phyloP scores from a whole-genome alignment of 306 rosid species.

The Abrus precatorius region DNA sequence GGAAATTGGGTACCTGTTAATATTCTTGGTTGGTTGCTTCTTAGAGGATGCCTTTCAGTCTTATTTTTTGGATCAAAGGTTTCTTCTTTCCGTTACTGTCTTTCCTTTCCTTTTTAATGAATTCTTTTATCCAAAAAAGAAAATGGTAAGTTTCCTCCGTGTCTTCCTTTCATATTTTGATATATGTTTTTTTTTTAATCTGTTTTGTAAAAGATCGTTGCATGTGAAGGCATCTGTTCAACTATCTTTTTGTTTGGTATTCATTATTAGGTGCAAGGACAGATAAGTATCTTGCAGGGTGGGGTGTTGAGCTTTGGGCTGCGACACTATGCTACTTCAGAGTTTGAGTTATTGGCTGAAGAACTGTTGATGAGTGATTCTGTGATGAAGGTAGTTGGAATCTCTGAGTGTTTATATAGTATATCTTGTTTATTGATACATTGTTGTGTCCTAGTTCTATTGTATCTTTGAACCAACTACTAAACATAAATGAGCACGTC shows the following conservation, averaged over 20 bases:
- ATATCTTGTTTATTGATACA: slow-evolving; percentile 22
- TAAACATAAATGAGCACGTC: slow-evolving; percentile 9
- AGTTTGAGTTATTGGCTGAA: slow-evolving; percentile 97
- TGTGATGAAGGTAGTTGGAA: slow-evolving; percentile 75
- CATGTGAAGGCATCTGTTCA: slow-evolving; percentile 21
- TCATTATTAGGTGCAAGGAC: slow-evolving; percentile 91
- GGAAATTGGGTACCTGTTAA: background rate
- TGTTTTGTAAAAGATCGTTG: background rate
- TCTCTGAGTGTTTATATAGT: slow-evolving; percentile 20
- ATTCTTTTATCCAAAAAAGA: background rate
- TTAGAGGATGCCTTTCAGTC: slow-evolving; percentile 12
- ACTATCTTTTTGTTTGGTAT: slow-evolving; percentile 28
- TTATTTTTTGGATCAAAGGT: background rate
- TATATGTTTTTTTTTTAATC: slow-evolving; percentile 21
- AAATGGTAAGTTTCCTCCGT: slow-evolving; percentile 6
- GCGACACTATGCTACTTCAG: slow-evolving; percentile 88
- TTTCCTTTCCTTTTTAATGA: slow-evolving; percentile 17
- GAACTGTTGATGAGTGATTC: slow-evolving; percentile 97
- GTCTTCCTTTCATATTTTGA: slow-evolving; percentile 21
- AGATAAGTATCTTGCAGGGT: slow-evolving; percentile 84
- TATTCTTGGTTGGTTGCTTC: slow-evolving; percentile 28
- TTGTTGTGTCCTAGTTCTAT: slow-evolving; percentile 19
- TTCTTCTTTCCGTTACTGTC: background rate
- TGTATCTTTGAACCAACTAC: slow-evolving; percentile 37
- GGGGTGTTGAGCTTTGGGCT: slow-evolving; percentile 96